Conservation (phyloP, 306 rosid genomes). For the Vigna nakashimae region DNA sequence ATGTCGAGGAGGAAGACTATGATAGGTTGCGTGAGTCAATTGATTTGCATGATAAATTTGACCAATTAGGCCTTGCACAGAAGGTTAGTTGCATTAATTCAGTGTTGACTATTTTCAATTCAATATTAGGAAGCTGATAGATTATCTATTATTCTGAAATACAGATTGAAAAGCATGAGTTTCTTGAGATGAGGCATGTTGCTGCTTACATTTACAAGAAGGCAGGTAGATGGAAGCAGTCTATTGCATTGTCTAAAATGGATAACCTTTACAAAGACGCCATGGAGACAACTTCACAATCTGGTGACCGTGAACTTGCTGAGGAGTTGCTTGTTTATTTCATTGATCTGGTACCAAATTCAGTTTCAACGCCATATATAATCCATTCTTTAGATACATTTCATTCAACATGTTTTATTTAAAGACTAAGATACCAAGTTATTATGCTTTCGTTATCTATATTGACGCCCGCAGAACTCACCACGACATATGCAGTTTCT, state of each 20-base stretch:
- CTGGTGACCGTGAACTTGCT: constrained; percentile 98
- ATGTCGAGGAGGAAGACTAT: constrained; percentile 99
- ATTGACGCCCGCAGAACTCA: background rate
- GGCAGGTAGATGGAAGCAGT: constrained; percentile 99
- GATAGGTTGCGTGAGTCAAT: constrained; percentile 98
- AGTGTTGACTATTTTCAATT: constrained; percentile 15
- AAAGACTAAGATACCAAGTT: constrained; percentile 18
- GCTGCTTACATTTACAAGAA: constrained; percentile 98
- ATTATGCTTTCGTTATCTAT: constrained; percentile 29
- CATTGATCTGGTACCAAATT: constrained; percentile 79
- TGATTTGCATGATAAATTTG: constrained; percentile 96
- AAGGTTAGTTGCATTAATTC: constrained; percentile 63
- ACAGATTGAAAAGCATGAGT: constrained; percentile 98
- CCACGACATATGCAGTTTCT: constrained; percentile 33
- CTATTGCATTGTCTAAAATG: constrained; percentile 96
- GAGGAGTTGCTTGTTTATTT: constrained; percentile 96
- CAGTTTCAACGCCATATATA: constrained; percentile 14
- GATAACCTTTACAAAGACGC: constrained; percentile 99
- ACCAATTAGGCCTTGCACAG: constrained; percentile 98
- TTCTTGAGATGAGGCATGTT: constrained; percentile 98
- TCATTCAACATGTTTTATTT: constrained; percentile 19
- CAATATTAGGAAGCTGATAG: constrained; percentile 37
- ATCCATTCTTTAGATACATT: background rate
- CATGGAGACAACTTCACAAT: constrained; percentile 99
- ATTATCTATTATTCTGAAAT: constrained; percentile 39